Conservation (phyloP, 163 green algal genomes). For the Chlamydomonas reinhardtii region DNA sequence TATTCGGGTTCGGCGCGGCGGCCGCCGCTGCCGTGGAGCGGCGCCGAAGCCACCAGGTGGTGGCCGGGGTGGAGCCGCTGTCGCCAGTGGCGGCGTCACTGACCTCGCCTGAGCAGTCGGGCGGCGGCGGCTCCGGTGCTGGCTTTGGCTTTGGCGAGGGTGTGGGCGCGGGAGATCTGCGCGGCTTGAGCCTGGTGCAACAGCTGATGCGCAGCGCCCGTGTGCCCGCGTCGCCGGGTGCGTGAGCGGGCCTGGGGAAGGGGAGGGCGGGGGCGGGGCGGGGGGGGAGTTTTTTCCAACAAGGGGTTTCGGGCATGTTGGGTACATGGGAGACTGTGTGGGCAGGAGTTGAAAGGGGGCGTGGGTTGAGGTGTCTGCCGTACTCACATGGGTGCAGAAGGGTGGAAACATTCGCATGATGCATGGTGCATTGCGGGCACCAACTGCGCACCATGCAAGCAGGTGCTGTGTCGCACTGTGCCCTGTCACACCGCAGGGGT, state of each 20-base stretch:
- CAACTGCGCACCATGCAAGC: too few species aligned
- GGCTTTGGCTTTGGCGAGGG: not conserved
- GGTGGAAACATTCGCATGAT: too few species aligned
- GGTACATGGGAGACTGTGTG: too few species aligned
- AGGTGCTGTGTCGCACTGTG: too few species aligned
- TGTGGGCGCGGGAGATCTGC: not conserved
- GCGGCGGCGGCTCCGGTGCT: not conserved
- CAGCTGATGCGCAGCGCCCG: slow-evolving; percentile 32
- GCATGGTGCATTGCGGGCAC: too few species aligned
- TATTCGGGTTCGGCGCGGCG: not conserved
- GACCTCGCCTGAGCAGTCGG: not conserved
- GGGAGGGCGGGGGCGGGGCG: not conserved
- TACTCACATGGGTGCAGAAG: too few species aligned
- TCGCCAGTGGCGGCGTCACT: not conserved
- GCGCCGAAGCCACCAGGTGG: too few species aligned
- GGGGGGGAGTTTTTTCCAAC: not conserved
- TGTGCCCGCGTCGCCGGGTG: not conserved
- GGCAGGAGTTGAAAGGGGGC: too few species aligned
- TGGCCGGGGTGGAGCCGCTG: too few species aligned
- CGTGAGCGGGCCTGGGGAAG: not conserved
- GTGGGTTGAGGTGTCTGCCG: too few species aligned
- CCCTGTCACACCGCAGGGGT: too few species aligned
- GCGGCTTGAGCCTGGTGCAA: slow-evolving; percentile 29
- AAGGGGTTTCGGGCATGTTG: too few species aligned
- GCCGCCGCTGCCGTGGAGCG: not conserved